Percentiles rank a stretch among this genome's conserved stretches.
These are phyloP conservation scores for Adansonia madagascariensis DNA, from an alignment of 441 rosid genomes.

Conservation along the genomic window DNA sequence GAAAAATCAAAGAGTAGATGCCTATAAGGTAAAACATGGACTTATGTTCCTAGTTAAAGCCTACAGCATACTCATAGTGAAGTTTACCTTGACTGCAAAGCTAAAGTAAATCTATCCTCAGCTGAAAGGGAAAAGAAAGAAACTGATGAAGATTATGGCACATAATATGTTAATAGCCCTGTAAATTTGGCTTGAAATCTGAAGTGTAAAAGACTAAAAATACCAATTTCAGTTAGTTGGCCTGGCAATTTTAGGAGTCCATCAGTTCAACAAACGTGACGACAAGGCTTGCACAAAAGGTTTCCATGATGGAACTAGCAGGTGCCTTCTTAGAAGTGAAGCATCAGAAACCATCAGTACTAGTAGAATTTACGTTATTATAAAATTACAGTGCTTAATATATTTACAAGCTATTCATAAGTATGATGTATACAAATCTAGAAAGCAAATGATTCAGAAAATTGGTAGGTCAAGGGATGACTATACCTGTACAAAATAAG, in stretches of 20 bases:
- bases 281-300: constrained; percentile 2
- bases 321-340: constrained; percentile 1
- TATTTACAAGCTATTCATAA: neutral
- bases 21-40: neutral
- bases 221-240: neutral
- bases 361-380: too few relatives aligned
- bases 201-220: neutral
- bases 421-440: neutral
- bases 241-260: neutral
- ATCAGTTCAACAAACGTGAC: neutral
- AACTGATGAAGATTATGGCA: neutral
- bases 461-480: neutral
- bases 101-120: neutral
- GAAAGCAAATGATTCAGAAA: neutral
- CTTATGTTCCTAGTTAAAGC: neutral
- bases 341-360: neutral
- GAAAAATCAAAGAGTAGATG: neutral
- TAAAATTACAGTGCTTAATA: neutral
- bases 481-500: neutral
- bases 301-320: neutral
- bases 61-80: neutral
- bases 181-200: neutral
- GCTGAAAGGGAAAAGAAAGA: neutral
- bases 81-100: neutral
- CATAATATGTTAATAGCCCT: too few relatives aligned